Base-by-base conservation (phyloP, 2,329 filamentous ascomycete genomes). In the Rhytidhysteron rufulum region DNA sequence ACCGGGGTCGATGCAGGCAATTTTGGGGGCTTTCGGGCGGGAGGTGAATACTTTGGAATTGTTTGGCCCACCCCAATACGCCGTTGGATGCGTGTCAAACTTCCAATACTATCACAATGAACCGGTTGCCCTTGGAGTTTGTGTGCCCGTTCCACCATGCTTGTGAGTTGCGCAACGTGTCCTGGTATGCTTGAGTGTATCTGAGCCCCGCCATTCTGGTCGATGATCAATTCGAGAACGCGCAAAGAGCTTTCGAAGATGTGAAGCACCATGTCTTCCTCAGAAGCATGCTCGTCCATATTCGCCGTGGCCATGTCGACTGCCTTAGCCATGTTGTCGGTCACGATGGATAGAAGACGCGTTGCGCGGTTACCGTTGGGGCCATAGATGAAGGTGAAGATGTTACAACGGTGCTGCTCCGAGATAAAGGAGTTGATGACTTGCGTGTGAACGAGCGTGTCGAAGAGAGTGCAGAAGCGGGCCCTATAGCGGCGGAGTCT, bases 311-410 rank as follows among this genome's bases (percentile, higher is more conserved):
- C 38, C 4, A 47, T 30, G 30, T 59, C 56, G 37, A 60, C 51
- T n/a, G n/a, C n/a, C n/a, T n/a, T n/a, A n/a, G n/a, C n/a, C n/a
- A n/a, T n/a, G n/a, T n/a, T n/a, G n/a, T n/a, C n/a, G n/a, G n/a
- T n/a, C n/a, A n/a, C n/a, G n/a, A n/a, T n/a, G n/a, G n/a, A n/a
- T n/a, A n/a, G n/a, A n/a, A n/a, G n/a, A 20, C 41, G 32, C 30
- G 59, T 27, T 9, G 41, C 52, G 35, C 47, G 32, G 2, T 40
- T 42, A 6, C 54, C 55, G 31, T 51, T 49, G 21, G 41, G 48
- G 24, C 57, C 56, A 44, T 49, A 53, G 17, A 64, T 47, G 35
- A 55, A 57, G 20, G 45, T 59, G 45, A 60, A 60, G 4, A 65
- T 36, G 20, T 34, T 39, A 21, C 52, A 49, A 15, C 62, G 42